Base-by-base conservation (phyloP, 768 basidiomycete genomes). In the Sporobolomyces roseus region DNA sequence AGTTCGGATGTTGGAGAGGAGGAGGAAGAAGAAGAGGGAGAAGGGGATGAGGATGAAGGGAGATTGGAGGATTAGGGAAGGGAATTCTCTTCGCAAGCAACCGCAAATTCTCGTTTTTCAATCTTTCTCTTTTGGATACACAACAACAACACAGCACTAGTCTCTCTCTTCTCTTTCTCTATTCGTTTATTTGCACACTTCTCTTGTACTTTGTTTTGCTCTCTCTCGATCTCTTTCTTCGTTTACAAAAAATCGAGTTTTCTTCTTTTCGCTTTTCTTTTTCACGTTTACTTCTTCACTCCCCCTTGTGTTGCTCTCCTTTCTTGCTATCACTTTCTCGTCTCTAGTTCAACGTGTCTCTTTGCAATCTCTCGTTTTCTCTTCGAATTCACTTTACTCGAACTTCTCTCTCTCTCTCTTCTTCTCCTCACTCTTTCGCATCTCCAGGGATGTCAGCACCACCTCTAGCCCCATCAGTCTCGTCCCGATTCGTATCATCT, bases 401-500 rank as follows among this genome's bases (percentile, higher is more conserved):
- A n/a, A n/a, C 50, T 8, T n/a, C 50, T 51, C 50, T 51, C 13
- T 51, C 50, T 51, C 50, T 51, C 27, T 51, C 50, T 51, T 46
- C 21, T 27, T 30, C 50, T 51, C 25, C 21, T 51, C 25, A 29
- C 25, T 51, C 50, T 17, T 27, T 51, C 50, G 7, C 13, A 51
- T n/a, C 29, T 29, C 27, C n/a, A 41, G 17, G 45, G 23, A 46
- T 46, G 45, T 46, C 45, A 13, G 45, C 45, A 13, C 45, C 45
- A 10, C 45, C 45, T 23, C 45, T 21, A 6, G 33, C 53, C 13
- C 35, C 54, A 36, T 38, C 54, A 17, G 75, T 76, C 64, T 62
- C 72, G 2, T 78, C 78, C 0, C 68, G 80, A 16, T 81, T 81
- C 76, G 79, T 80, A 43, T 78, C 79, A 3, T 75, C 78, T 33